These are phyloP conservation scores for Fusarium pseudoanthophilum DNA, from an alignment of 2,329 filamentous ascomycete genomes.

Conservation along the genomic window DNA sequence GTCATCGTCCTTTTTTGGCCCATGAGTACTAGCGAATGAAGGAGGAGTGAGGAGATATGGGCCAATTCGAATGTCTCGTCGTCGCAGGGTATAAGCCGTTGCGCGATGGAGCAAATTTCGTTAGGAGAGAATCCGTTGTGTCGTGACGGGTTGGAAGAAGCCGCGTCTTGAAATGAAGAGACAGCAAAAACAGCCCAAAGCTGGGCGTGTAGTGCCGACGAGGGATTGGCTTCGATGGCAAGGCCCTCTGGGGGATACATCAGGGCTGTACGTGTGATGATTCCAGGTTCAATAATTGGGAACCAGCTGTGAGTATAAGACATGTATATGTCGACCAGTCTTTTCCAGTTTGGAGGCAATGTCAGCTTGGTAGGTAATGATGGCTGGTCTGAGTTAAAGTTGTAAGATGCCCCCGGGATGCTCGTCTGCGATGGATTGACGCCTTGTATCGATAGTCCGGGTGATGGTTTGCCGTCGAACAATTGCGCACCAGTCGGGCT, in stretches of 20 bases:
- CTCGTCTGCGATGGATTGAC: slow-evolving; percentile 20
- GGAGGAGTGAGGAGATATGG: slow-evolving; percentile 54
- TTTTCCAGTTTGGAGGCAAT: slow-evolving; percentile 66
- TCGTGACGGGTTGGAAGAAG: slow-evolving; percentile 24
- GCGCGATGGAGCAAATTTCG: slow-evolving; percentile 63
- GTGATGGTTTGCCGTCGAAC: slow-evolving; percentile 34
- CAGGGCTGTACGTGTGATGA: slow-evolving; percentile 62
- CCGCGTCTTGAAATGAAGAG: slow-evolving; percentile 64
- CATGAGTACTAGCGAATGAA: slow-evolving; percentile 72
- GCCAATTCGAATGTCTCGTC: slow-evolving; percentile 59
- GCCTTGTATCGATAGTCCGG: slow-evolving; percentile 32
- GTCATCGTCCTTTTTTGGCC: slow-evolving; percentile 64
- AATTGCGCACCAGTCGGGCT: slow-evolving; percentile 35
- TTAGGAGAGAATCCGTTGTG: slow-evolving; percentile 23
- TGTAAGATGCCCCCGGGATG: slow-evolving; percentile 3
- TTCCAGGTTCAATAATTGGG: slow-evolving; percentile 75
- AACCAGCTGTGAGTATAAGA: slow-evolving; percentile 82
- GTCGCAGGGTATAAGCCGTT: slow-evolving; percentile 59
- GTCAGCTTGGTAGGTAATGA: slow-evolving; percentile 38
- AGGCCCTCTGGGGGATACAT: slow-evolving; percentile 54
- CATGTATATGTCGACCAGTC: slow-evolving; percentile 77
- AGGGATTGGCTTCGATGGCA: slow-evolving; percentile 44
- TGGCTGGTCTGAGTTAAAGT: slow-evolving; percentile 5
- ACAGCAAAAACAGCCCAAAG: slow-evolving; percentile 70
- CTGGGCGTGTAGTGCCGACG: slow-evolving; percentile 60